A percentile compares a stretch with the other conserved stretches of the same genome.
phyloP scores from a whole-genome alignment of 768 basidiomycete genomes.

The Ramaria rubella region DNA sequence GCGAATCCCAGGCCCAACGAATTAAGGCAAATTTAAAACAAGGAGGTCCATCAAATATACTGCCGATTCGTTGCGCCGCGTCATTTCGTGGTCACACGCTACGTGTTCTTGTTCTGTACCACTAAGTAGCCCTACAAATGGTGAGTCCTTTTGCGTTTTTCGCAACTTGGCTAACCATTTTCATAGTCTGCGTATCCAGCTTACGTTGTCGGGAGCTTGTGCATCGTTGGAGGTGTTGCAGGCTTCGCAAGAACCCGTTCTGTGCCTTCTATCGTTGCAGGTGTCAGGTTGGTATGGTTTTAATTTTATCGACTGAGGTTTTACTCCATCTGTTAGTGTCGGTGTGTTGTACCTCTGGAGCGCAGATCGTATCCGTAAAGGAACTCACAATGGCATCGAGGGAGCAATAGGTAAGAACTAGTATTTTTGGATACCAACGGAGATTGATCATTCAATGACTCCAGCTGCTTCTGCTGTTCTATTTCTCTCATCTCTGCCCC shows the following conservation, averaged over 20 bases:
- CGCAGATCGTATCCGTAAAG: constrained; percentile 67
- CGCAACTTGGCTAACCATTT: background rate
- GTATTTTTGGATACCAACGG: background rate
- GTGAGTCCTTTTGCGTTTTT: background rate
- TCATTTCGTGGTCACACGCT: background rate
- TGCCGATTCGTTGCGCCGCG: background rate
- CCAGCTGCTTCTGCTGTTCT: constrained; percentile 72
- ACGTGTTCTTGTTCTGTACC: too few species aligned
- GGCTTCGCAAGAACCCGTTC: constrained; percentile 70
- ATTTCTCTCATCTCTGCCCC: constrained; percentile 67
- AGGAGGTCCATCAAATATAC: too few species aligned
- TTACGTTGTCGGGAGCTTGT: constrained; percentile 68
- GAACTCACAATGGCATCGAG: constrained; percentile 68
- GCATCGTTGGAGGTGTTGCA: constrained; percentile 68
- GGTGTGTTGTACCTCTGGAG: constrained; percentile 76
- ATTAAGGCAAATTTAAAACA: too few species aligned
- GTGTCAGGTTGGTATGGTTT: constrained; percentile 51
- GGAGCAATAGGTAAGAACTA: constrained; percentile 53
- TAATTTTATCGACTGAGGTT: background rate
- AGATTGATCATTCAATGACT: background rate
- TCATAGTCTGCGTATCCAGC: constrained; percentile 74
- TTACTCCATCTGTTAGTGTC: constrained; percentile 41
- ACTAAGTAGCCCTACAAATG: background rate
- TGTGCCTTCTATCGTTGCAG: constrained; percentile 77
- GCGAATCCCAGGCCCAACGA: too few species aligned